Evolutionary conservation across 2,329 filamentous ascomycete species (phyloP), one percentile per base, ranked within the genome.

Genomic region (Fusarium sp.): DNA sequence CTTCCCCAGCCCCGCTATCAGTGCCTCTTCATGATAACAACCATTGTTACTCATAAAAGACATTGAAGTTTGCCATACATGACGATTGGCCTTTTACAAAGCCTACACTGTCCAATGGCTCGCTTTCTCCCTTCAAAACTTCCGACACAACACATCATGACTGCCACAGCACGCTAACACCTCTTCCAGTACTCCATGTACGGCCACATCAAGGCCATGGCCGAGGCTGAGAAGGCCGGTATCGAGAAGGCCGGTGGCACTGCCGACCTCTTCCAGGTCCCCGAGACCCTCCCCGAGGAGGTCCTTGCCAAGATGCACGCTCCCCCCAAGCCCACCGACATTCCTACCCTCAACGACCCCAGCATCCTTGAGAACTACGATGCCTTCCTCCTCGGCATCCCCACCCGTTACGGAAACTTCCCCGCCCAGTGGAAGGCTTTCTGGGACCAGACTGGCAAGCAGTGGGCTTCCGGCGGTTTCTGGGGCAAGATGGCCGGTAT

Each of bases 341-440:
- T 96, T 78, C 86, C 89, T 59, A 79, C 93, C 72, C 84, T 90
- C 49, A 78, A 86, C 19, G 82, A 87, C 76, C 84, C 88, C 7
- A 53, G 76, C 14, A 83, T 79, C 32, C 89, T 97, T 43, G 87
- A 90, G 76, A 68, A 83, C 53, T 98, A 96, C 83, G 94, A 98
- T 76, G 96, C 84, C 71, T 90, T 97, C 84, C 90, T 99, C 69
- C 87, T 98, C 75, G 96, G 96, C 71, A 96, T 98, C 79, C 96
- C 96, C 62, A 99, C 96, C 51, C 89, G 96, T 72, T 99, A 93
- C 83, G 96, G 96, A 75, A 98, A 96, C 89, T 97, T 97, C 87
- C 94, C 95, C 48, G 92, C 91, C 19, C 96, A 99, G 83, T 97
- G 92, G 92, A 97, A 96, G 86, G 81, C 89, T 41, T 95, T 94